Evolutionary conservation across 2,329 filamentous ascomycete genomes (phyloP), one percentile per base, ranked within the genome.

Genomic region (Alternaria angustiovoidea): DNA sequence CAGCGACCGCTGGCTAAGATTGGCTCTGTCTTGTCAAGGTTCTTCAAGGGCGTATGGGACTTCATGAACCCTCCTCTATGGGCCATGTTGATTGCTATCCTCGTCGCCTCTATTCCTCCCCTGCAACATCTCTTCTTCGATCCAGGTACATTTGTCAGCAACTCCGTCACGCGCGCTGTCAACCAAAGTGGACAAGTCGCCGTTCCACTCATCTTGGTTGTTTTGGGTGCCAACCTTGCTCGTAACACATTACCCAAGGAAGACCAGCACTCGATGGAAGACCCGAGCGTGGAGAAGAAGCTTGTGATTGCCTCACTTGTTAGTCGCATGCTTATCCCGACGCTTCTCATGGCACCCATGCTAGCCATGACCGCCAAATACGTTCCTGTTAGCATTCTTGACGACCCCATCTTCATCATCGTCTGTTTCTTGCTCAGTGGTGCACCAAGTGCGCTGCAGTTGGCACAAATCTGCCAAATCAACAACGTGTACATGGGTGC

Each of bases 41-140:
- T 92, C 68, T 79, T 87, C 67, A 80, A 80, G 49, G 93, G 93
- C 53, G 76, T 94, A 12, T 95, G 91, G 91, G 91, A 91, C 48
- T 97, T 97, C 78, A 98, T 99, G 94, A 98, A 98, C 79, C 94
- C 95, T 42, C 95, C 95, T 1, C 88, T 99, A 26, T 98, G 94
- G 93, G 94, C 95, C 30, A 98, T 99, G 95, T 82, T 98, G 34
- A 83, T 89, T 39, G 92, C 95, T n/a, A 89, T 98, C 46, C 81
- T 97, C 51, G 91, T 99, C 6, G 95, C 95, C 3, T 96, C 93
- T 0, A 87, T 97, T 6, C 95, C 95, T 0, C 75, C 83, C 1
- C 85, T 99, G 7, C 94, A 99, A 77, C 83, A 85, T 41, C 81
- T 95, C 18, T 97, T 99, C 82, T 99, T 98, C 80, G 85, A 89